Evolutionary conservation across 1,139 yeast genomes (phyloP).

Genomic region (Yamadazyma songkhlaensis): DNA sequence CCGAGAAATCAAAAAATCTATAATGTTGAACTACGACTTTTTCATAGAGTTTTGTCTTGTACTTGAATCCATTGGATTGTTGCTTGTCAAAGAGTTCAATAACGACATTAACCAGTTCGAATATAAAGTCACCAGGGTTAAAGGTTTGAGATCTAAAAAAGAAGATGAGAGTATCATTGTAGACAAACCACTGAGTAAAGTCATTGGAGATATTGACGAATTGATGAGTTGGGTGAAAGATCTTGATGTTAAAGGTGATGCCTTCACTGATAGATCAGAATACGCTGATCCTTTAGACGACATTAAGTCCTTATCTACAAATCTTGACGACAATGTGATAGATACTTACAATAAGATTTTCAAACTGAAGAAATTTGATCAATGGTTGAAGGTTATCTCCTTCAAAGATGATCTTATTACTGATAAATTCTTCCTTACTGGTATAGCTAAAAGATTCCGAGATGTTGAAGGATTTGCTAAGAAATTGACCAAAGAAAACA

Average conservation of each 20-base stretch:
- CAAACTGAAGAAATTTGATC: constrained; percentile 18
- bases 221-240: constrained; percentile 30
- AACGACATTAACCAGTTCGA: constrained; percentile 22
- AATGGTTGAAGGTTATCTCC: constrained; percentile 24
- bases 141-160: constrained; percentile 56
- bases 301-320: constrained; percentile 14
- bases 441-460: constrained; percentile 73
- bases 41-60: constrained; percentile 53
- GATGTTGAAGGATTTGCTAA: constrained; percentile 94
- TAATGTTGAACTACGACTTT: constrained; percentile 23
- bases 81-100: constrained; percentile 44
- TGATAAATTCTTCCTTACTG: constrained; percentile 49
- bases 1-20: constrained; percentile 18
- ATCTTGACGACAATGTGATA: constrained; percentile 7
- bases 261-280: constrained; percentile 8
- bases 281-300: constrained; percentile 6
- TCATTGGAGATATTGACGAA: constrained; percentile 25
- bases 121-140: constrained; percentile 59
- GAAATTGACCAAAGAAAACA: constrained; percentile 74
- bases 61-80: constrained; percentile 76
- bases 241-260: constrained; percentile 14
- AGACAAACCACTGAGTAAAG: constrained; percentile 27
- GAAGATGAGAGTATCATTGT: constrained; percentile 17
- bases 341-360: constrained; percentile 2
- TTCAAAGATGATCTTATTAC: constrained; percentile 31